Percentiles rank a stretch among this genome's conserved stretches.
phyloP scores from a whole-genome alignment of 139 green algal species.

The Chlamydomonas sphaeroides region DNA sequence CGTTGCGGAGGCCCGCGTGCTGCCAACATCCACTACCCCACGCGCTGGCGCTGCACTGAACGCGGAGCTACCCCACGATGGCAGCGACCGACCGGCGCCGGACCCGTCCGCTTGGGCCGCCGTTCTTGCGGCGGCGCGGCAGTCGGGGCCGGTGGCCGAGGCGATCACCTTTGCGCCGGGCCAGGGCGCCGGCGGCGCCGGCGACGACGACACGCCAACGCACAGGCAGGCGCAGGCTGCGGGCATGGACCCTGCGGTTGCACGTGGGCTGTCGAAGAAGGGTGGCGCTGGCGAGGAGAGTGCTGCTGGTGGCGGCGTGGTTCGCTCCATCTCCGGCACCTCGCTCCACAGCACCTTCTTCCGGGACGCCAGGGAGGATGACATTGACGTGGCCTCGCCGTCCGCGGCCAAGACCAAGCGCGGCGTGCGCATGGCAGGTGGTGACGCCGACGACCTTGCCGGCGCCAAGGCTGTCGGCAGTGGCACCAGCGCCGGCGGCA shows the following conservation, averaged over 20 bases:
- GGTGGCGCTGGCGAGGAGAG: background rate
- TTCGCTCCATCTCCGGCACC: slow-evolving; percentile 31
- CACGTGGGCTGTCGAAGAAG: slow-evolving; percentile 4
- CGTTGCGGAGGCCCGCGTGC: too few species aligned
- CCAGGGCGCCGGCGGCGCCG: background rate
- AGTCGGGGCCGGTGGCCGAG: slow-evolving; percentile 12
- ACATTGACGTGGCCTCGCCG: background rate
- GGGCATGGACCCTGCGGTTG: slow-evolving; percentile 8
- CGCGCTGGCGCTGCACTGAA: background rate
- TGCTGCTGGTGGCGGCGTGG: too few species aligned
- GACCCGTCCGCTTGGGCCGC: background rate
- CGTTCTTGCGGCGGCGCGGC: background rate
- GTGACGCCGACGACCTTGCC: background rate
- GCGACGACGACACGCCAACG: background rate
- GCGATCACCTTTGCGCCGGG: background rate
- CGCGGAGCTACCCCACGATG: background rate
- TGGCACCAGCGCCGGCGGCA: background rate
- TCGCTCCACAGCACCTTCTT: slow-evolving; percentile 33
- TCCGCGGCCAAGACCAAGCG: background rate
- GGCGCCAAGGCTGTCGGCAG: background rate
- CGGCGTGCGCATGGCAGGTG: background rate
- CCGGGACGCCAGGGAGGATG: background rate
- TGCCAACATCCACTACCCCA: too few species aligned
- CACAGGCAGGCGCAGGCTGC: background rate
- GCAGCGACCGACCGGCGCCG: background rate